Evolutionary conservation across 306 rosid genomes (phyloP).

Genomic region (Carpinus viminea): DNA sequence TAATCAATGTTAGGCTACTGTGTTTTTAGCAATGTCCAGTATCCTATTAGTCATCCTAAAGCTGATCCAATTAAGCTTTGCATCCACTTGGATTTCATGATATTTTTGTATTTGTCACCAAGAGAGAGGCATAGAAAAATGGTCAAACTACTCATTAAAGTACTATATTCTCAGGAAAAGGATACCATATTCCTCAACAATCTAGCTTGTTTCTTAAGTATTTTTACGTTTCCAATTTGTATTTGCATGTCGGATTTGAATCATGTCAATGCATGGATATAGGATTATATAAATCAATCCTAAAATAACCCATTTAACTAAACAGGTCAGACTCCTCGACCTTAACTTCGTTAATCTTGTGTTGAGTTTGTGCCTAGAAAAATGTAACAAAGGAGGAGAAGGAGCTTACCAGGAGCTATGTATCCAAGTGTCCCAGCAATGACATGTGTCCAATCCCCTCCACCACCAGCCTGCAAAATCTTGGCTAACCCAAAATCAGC

Average conservation of each 20-base stretch:
- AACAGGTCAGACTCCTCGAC: too few species aligned
- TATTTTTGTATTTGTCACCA: neutral
- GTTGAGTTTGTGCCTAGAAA: too few species aligned
- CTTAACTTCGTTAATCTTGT: too few species aligned
- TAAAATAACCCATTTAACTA: too few species aligned
- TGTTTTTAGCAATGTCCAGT: neutral
- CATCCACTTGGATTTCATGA: neutral
- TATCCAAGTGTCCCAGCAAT: slow-evolving; percentile 89
- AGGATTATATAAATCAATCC: too few species aligned
- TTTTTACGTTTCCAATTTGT: neutral
- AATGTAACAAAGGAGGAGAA: neutral
- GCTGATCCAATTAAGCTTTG: neutral
- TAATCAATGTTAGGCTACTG: neutral
- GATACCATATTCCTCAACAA: neutral
- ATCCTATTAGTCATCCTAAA: neutral
- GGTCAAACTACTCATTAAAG: too few species aligned
- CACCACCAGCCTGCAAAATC: slow-evolving; percentile 63
- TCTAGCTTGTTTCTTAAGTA: neutral
- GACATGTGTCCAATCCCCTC: slow-evolving; percentile 62
- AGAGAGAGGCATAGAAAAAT: too few species aligned
- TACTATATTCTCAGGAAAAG: neutral
- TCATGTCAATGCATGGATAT: too few species aligned
- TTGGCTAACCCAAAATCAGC: slow-evolving; percentile 94
- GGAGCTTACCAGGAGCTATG: slow-evolving; percentile 77
- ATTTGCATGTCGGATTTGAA: too few species aligned